Evolutionary conservation across 208 protist genomes (phyloP).

Genomic region (Trypanosoma caninum): DNA sequence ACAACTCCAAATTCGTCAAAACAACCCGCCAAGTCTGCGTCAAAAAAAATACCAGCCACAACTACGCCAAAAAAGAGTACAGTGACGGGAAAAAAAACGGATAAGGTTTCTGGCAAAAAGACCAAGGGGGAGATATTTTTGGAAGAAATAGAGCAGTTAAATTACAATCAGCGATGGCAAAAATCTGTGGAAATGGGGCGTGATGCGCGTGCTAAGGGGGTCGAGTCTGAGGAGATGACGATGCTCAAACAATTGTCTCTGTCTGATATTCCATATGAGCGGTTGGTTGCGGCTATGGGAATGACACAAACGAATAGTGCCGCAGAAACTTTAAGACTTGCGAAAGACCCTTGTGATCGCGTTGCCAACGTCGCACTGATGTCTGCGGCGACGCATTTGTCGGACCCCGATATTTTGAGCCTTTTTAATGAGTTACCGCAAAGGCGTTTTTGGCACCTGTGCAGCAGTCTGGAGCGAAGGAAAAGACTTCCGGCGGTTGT

Average conservation of each 20-base stretch:
- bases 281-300: constrained; percentile 12
- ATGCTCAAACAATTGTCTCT: constrained; percentile 12
- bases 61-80: neutral
- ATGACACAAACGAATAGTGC: neutral
- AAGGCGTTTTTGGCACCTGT: neutral
- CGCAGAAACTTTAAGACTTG: constrained; percentile 9
- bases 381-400: constrained; percentile 1
- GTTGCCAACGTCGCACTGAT: constrained; percentile 12
- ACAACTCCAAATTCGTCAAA: neutral
- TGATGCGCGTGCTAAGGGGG: neutral
- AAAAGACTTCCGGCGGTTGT: neutral
- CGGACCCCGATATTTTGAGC: neutral
- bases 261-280: constrained; percentile 19
- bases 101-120: neutral
- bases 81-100: too few relatives aligned
- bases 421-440: constrained; percentile 21
- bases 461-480: neutral
- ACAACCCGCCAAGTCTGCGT: neutral
- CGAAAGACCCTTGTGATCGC: constrained; percentile 10
- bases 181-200: constrained; percentile 14
- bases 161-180: neutral
- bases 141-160: constrained; percentile 9
- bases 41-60: neutral
- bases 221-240: neutral
- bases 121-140: constrained; percentile 1